Evolutionary conservation across 2,329 filamentous ascomycete genomes (phyloP).

Genomic region (Ophiostoma piceae): DNA sequence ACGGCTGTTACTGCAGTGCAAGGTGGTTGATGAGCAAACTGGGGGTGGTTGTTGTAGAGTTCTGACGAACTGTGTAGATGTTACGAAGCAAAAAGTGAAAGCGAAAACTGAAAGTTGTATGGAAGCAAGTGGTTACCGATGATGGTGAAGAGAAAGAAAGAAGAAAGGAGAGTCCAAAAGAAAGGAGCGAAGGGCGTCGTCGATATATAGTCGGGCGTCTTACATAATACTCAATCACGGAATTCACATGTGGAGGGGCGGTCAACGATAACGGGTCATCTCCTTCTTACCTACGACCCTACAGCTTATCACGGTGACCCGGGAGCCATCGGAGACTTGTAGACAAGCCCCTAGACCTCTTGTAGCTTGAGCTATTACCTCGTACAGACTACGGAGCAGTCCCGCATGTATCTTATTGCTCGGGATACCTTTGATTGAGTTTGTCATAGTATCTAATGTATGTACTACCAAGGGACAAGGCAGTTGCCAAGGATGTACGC

Average conservation of each 20-base stretch:
- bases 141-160: conserved; percentile 10
- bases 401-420: background rate
- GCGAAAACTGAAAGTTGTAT: background rate
- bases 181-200: background rate
- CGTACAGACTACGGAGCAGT: background rate
- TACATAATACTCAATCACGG: background rate
- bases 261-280: conserved; percentile 1
- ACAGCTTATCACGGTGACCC: conserved; percentile 1
- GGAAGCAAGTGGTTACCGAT: conserved; percentile 5
- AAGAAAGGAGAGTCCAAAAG: background rate
- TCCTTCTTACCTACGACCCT: background rate
- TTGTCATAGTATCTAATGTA: background rate
- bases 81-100: background rate
- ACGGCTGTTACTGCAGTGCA: conserved; percentile 7
- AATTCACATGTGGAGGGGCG: conserved; percentile 13
- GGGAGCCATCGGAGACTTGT: conserved; percentile 6
- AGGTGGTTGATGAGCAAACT: background rate
- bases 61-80: background rate
- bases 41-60: background rate
- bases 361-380: background rate
- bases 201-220: conserved; percentile 8
- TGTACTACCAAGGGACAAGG: background rate
- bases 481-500: background rate
- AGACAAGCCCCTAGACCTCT: background rate
- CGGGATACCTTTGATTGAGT: background rate